Conservation (phyloP, 768 basidiomycete species). For the Termitomyces sp. region DNA sequence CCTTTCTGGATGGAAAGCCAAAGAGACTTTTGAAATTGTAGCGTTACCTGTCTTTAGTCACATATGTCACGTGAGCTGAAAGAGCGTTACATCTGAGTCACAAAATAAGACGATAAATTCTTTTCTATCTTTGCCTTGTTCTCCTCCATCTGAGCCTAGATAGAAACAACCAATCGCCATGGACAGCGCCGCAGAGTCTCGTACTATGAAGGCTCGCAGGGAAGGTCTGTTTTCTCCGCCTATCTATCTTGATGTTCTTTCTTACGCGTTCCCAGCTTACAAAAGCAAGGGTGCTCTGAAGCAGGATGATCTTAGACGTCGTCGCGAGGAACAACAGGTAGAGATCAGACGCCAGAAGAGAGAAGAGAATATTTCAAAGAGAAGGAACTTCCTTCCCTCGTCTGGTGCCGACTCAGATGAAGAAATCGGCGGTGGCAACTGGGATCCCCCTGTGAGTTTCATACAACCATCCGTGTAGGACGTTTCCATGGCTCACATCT, state of each 20-base stretch:
- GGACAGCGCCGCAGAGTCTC: conserved; percentile 48
- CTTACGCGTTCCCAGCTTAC: conserved; percentile 60
- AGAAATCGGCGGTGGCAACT: conserved; percentile 62
- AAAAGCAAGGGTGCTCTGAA: conserved; percentile 89
- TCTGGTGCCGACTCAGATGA: conserved; percentile 86
- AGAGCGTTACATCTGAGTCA: conserved; percentile 24
- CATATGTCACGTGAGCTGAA: conserved; percentile 22
- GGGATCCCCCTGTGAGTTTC: conserved; percentile 72
- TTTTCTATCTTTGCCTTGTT: conserved; percentile 24
- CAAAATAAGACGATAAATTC: conserved; percentile 22
- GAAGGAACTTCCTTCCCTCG: conserved; percentile 85
- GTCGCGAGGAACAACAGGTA: conserved; percentile 97
- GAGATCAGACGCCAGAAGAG: conserved; percentile 98
- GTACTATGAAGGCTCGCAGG: conserved; percentile 71
- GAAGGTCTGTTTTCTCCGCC: conserved; percentile 45
- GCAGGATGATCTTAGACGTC: conserved; percentile 89
- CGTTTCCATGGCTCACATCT: conserved; percentile 11
- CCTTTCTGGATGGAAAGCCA: conserved; percentile 44
- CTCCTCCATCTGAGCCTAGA: conserved; percentile 18
- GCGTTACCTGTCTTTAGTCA: conserved; percentile 4
- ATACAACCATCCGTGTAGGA: conserved; percentile 9
- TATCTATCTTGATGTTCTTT: conserved; percentile 23
- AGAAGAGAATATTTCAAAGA: conserved; percentile 97
- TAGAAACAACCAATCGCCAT: conserved; percentile 23
- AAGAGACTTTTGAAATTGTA: conserved; percentile 3